Evolutionary conservation across 73 alveolate genomes (phyloP).

Genomic region (Paramecium biaurelia): DNA sequence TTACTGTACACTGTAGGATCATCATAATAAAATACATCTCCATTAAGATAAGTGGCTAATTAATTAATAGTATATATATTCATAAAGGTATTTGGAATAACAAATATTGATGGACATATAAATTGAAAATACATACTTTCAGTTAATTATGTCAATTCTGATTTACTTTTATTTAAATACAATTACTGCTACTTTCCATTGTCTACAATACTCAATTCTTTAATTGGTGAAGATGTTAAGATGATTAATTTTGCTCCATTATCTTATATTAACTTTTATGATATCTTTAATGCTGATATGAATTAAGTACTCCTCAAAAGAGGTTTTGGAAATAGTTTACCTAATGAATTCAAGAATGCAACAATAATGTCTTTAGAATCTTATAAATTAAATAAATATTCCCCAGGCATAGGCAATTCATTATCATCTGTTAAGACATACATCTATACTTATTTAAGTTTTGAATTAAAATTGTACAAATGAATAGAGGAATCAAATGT

Average conservation of each 20-base stretch:
- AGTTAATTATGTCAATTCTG: background rate
- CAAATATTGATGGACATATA: slow-evolving; percentile 58
- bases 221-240: slow-evolving; percentile 18
- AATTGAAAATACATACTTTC: slow-evolving; percentile 52
- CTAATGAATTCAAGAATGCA: slow-evolving; percentile 67
- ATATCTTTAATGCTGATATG: slow-evolving; percentile 69
- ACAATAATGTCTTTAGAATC: slow-evolving; percentile 82
- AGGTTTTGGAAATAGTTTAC: slow-evolving; percentile 65
- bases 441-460: slow-evolving; percentile 82
- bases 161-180: background rate
- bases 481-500: slow-evolving; percentile 89
- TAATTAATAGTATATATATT: slow-evolving; percentile 83
- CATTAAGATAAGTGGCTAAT: slow-evolving; percentile 81
- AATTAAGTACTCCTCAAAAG: slow-evolving; percentile 58
- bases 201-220: background rate
- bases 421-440: slow-evolving; percentile 79
- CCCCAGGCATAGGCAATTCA: slow-evolving; percentile 89
- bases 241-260: slow-evolving; percentile 80
- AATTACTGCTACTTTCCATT: background rate
- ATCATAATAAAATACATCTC: slow-evolving; percentile 88
- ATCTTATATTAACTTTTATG: slow-evolving; percentile 54
- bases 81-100: slow-evolving; percentile 62
- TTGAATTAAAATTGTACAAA: slow-evolving; percentile 80
- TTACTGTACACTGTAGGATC: slow-evolving; percentile 67
- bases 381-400: slow-evolving; percentile 77